Evolutionary conservation across 352 stramenopile species (phyloP), one percentile per base, ranked within the genome.

Genomic region (Labyrinthula sp.): DNA sequence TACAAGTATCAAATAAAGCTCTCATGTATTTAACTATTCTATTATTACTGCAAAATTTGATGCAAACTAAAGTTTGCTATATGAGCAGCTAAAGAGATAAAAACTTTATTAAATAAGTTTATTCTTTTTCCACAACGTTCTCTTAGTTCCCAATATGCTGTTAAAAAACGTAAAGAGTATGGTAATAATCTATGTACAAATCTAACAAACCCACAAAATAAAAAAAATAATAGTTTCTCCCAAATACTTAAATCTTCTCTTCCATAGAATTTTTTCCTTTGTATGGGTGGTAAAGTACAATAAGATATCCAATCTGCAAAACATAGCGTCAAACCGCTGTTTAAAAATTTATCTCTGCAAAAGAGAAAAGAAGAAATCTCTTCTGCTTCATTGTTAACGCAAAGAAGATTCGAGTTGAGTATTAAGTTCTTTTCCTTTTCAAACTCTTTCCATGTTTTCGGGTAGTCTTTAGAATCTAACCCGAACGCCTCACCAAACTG

Each of bases 131-230:
- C 34, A 9, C 10, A 0, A 20, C 43, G 43, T n/a, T 33, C 18
- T 0, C 37, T 5, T 17, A 50, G 9, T 9, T 6, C 12, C 6
- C 33, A 5, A 28, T 52, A 52, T n/a, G 43, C 3, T 9, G 43
- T 47, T 3, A 52, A 28, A 15, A 30, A 52, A 7, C 43, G 43
- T 8, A 23, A 15, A 8, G 34, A 50, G 23, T 12, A 4, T 8
- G 43, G 43, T 12, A 52, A 6, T 17, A 52, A n/a, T 1, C 43
- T 31, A 28, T 52, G 47, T 10, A 50, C 6, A 28, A 52, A 52
- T n/a, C 43, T 31, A 40, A 43, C 2, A 35, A 25, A 50, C 22
- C 38, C 43, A 4, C 33, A 20, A 21, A 52, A 15, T 4, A 54
- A 9, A 10, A 28, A 22, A 8, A 25, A 23, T 3, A 6, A 12